Percentiles rank a stretch among this genome's conserved stretches.
These are phyloP conservation scores for Cydonia oblonga DNA, from an alignment of 331 rosid genomes.

Conservation along the genomic window DNA sequence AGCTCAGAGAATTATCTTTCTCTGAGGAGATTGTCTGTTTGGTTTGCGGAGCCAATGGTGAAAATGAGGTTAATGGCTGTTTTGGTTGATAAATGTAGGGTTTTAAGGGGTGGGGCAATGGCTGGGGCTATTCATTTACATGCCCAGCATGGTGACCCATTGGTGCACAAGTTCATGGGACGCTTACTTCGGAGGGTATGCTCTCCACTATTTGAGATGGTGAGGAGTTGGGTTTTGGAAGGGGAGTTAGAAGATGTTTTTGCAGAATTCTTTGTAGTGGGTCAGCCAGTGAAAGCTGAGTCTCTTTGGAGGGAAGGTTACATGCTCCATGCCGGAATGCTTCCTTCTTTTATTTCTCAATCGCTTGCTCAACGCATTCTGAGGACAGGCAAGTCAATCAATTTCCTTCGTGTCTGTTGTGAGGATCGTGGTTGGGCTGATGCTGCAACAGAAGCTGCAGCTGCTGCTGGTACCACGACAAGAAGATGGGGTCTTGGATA, in stretches of 20 bases:
- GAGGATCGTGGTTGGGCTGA: constrained; percentile 91
- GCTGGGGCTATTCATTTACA: constrained; percentile 86
- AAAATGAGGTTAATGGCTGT: constrained; percentile 91
- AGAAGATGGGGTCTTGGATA: constrained; percentile 83
- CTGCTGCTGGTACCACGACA: constrained; percentile 61
- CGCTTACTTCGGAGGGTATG: constrained; percentile 71
- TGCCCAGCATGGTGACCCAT: constrained; percentile 89
- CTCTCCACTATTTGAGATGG: constrained; percentile 90
- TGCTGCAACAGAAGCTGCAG: constrained; percentile 69
- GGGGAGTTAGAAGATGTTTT: constrained; percentile 92
- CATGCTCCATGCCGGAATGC: constrained; percentile 74
- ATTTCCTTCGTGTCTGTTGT: constrained; percentile 92
- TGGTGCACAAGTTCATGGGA: constrained; percentile 79
- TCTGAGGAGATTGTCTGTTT: constrained; percentile 66
- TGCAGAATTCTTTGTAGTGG: constrained; percentile 73
- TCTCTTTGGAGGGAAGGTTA: constrained; percentile 97
- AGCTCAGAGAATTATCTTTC: constrained; percentile 70
- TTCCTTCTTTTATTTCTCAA: constrained; percentile 79
- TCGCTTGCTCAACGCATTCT: constrained; percentile 88
- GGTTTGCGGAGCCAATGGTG: constrained; percentile 92
- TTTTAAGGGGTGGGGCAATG: constrained; percentile 85
- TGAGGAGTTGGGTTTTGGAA: constrained; percentile 85
- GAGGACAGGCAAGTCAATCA: constrained; percentile 89
- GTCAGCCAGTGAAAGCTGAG: constrained; percentile 91
- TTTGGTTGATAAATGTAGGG: constrained; percentile 83